Evolutionary conservation across 78 protist species (phyloP), one percentile per base, ranked within the genome.

Genomic region (Dictyostelium firmibasis): DNA sequence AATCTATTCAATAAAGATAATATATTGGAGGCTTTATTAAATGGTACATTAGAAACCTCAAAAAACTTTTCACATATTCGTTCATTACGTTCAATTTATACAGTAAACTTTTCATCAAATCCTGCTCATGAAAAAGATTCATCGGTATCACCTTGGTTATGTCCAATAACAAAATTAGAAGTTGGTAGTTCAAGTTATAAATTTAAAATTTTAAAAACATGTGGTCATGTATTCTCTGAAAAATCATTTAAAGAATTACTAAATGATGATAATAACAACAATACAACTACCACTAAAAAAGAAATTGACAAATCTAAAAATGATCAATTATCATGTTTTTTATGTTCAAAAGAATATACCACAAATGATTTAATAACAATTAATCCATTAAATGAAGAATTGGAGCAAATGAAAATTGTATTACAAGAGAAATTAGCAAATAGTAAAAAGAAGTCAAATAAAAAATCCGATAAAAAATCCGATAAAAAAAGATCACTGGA

Each of bases 151-250:
- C 86, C 86, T 18, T 89, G 94, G 94, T 70, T 64, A n/a, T 89
- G 94, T 44, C 94, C 94, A n/a, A 81, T 89, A 9, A 78, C 94
- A 33, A 64, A 44, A n/a, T 16, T 35, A 1, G 94, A 89, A 38
- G 81, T 89, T 47, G 86, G 86, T 16, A 43, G 85, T 31, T 57
- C 67, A 57, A 85, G 57, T 81, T 86, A 89, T 27, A 53, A 69
- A 67, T 89, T 89, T 44, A 67, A n/a, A 31, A 25, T 81, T 18
- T 3, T 81, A 10, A 60, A 67, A 47, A 11, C 88, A 50, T 89
- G 94, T 81, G 94, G 94, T 8, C 94, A 89, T 81, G 94, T 81
- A 9, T 81, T 89, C 11, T 78, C 94, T 41, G 86, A 75, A 31
- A 78, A 81, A 16, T 50, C 86, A 5, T 27, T 89, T 25, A 81